Evolutionary conservation across 768 basidiomycete species (phyloP), one percentile per base, ranked within the genome.

Genomic region (Tricholoma terreum): DNA sequence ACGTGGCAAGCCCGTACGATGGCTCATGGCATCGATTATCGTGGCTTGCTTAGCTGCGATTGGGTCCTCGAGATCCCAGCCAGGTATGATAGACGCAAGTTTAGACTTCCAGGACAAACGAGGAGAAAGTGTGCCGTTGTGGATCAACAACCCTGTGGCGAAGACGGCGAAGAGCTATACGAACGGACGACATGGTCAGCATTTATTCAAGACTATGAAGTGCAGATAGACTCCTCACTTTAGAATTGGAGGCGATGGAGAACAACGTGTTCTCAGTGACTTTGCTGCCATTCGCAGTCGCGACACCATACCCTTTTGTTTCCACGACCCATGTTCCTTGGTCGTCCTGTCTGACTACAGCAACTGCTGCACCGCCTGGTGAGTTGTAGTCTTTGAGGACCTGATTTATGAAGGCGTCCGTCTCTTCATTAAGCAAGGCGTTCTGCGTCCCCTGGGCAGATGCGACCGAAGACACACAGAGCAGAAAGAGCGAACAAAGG

Each of bases 231-330:
- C 38, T 6, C 63, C 58, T n/a, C 36, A 67, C 69, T 66, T 72
- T 71, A 5, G 71, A 72, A 36, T 70, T 72, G 22, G 72, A 73
- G 0, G 65, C 71, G 15, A 73, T 71, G 40, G 54, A 52, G 38
- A 70, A 71, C 15, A 67, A 51, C 1, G 70, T 69, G 21, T 69
- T 63, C 36, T 63, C 60, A 9, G 67, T 68, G 21, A 67, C 66
- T 27, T 57, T 45, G 15, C 56, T 67, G 6, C 67, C 69, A 31
- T 63, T 64, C 1, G 58, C 54, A 12, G 61, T 67, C 1, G 73
- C 70, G 12, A 38, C 51, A 17, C 73, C 71, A 45, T 69, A 72
- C 0, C 70, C 71, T 58, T 68, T 69, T n/a, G 66, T 67, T 54
- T 73, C 71, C 31, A 73, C 62, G 19, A 57, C 60, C 69, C 70